Evolutionary conservation across 2,329 filamentous ascomycete genomes (phyloP).

Genomic region (Domatiomyces catenatus): DNA sequence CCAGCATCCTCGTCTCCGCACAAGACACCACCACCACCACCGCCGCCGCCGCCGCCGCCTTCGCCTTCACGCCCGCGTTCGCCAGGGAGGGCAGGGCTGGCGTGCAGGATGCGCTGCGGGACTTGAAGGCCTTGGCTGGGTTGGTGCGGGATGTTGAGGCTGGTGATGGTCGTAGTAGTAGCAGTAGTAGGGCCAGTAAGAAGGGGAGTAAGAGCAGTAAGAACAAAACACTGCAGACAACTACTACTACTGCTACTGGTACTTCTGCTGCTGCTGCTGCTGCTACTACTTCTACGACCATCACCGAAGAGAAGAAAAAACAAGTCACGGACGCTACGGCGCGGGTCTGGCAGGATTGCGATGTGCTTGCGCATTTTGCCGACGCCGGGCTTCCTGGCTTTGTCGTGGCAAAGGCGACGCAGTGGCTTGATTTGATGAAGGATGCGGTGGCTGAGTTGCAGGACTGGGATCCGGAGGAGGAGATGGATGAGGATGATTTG

Average conservation of each 20-base stretch:
- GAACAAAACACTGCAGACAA: conserved; percentile 11
- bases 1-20: conserved; percentile 49
- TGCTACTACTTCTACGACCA: background rate
- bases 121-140: conserved; percentile 45
- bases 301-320: conserved; percentile 27
- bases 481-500: conserved; percentile 38
- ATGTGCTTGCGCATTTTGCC: conserved; percentile 51
- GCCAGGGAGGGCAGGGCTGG: conserved; percentile 48
- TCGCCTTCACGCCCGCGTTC: conserved; percentile 48
- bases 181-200: conserved; percentile 23
- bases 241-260: background rate
- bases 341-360: conserved; percentile 70
- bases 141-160: conserved; percentile 34
- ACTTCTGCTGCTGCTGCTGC: background rate
- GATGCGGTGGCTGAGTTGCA: conserved; percentile 77
- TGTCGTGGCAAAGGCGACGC: conserved; percentile 54
- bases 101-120: conserved; percentile 44
- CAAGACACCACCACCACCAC: too few species aligned
- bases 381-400: conserved; percentile 54
- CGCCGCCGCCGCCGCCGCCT: too few species aligned
- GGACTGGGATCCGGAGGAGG: conserved; percentile 67
- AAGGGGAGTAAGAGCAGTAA: background rate
- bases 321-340: conserved; percentile 54
- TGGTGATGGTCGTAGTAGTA: conserved; percentile 23
- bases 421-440: conserved; percentile 59